These are phyloP conservation scores for Fraxinus anomala DNA, from an alignment of 257 asterid genomes.

Conservation along the genomic window DNA sequence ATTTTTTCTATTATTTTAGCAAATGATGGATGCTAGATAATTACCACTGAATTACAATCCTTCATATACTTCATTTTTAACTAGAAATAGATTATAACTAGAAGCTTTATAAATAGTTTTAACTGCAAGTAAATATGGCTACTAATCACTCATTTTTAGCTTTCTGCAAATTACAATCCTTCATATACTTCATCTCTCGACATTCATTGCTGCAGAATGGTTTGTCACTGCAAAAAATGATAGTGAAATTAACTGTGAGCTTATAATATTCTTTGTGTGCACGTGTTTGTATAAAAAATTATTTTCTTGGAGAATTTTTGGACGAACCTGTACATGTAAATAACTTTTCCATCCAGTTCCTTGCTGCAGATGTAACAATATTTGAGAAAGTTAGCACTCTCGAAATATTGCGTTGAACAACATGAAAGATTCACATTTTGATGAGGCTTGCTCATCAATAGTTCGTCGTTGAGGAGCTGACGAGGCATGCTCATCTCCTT, in stretches of 20 bases:
- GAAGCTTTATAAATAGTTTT: too few species aligned
- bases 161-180: conserved; percentile 19
- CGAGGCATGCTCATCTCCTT: too few species aligned
- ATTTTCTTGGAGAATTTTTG: not conserved
- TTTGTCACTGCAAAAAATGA: conserved; percentile 28
- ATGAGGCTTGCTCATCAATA: not conserved
- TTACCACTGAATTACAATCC: too few species aligned
- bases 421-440: not conserved
- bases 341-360: not conserved
- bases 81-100: too few species aligned
- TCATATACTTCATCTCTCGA: conserved; percentile 20
- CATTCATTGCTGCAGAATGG: conserved; percentile 37
- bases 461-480: too few species aligned
- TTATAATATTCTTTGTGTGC: not conserved
- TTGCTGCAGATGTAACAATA: conserved; percentile 30
- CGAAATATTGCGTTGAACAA: not conserved
- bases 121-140: not conserved
- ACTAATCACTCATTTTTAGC: too few species aligned
- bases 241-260: not conserved
- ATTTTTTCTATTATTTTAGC: too few species aligned
- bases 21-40: too few species aligned
- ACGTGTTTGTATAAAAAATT: not conserved
- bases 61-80: too few species aligned
- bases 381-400: not conserved
- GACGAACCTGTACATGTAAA: conserved; percentile 36